Conservation (phyloP, 768 basidiomycete species). For the Russula emetica region DNA sequence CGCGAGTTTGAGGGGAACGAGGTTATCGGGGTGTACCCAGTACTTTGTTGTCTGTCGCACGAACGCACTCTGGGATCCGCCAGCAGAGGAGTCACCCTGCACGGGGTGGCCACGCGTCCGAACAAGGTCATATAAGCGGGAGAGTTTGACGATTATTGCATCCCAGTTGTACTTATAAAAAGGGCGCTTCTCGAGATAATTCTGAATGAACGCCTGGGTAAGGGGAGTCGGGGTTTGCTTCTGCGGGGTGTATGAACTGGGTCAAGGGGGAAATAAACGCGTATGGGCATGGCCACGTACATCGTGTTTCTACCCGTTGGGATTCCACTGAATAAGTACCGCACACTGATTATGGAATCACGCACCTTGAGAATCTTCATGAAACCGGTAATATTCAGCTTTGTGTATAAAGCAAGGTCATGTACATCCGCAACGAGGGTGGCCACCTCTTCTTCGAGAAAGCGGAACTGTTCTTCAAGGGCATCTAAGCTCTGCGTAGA, state of each 20-base stretch:
- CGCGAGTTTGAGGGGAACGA: slow-evolving; percentile 88
- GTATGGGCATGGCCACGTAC: slow-evolving; percentile 40
- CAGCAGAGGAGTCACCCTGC: slow-evolving; percentile 89
- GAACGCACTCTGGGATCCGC: slow-evolving; percentile 94
- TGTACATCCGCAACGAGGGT: slow-evolving; percentile 91
- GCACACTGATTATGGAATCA: slow-evolving; percentile 19
- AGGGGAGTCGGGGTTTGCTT: slow-evolving; percentile 87
- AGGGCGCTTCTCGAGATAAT: slow-evolving; percentile 89
- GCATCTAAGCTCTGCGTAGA: slow-evolving; percentile 60
- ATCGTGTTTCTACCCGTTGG: slow-evolving; percentile 75
- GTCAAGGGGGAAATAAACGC: slow-evolving; percentile 2
- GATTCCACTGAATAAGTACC: not conserved
- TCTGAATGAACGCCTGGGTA: slow-evolving; percentile 83
- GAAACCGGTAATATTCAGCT: slow-evolving; percentile 97
- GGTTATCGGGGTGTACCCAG: slow-evolving; percentile 97
- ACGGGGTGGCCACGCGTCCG: slow-evolving; percentile 93
- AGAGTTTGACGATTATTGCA: slow-evolving; percentile 91
- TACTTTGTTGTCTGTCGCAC: slow-evolving; percentile 99
- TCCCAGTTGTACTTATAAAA: slow-evolving; percentile 99
- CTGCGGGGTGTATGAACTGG: slow-evolving; percentile 39
- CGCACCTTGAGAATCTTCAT: slow-evolving; percentile 93
- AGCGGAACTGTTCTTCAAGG: slow-evolving; percentile 80
- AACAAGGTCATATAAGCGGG: slow-evolving; percentile 91
- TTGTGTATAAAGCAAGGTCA: slow-evolving; percentile 88
- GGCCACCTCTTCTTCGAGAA: slow-evolving; percentile 90